phyloP scores from a whole-genome alignment of 805 yeast species.

The Metschnikowia aberdeeniae region DNA sequence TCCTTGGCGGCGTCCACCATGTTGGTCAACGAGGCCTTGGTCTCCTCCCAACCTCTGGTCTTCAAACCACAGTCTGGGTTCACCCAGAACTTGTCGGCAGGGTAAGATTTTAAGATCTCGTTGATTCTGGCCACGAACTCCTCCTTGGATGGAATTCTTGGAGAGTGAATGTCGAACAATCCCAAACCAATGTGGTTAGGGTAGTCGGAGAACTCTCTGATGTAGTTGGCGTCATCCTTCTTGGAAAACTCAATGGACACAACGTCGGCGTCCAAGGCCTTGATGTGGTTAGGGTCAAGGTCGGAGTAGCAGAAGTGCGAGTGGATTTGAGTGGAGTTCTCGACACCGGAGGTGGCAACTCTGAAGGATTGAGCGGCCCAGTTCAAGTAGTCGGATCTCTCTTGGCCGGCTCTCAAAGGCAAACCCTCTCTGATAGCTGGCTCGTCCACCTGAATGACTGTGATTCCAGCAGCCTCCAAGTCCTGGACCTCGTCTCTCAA shows the following conservation, averaged over 20 bases:
- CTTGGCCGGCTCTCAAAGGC: conserved; percentile 96
- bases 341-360: conserved; percentile 98
- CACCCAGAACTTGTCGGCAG: conserved; percentile 98
- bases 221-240: conserved; percentile 98
- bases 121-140: conserved; percentile 92
- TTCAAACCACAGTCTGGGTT: conserved; percentile 99
- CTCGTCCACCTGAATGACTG: conserved; percentile 98
- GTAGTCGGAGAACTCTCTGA: conserved; percentile 94
- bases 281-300: conserved; percentile 98
- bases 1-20: conserved; percentile 99
- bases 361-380: conserved; percentile 99
- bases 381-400: conserved; percentile 91
- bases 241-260: conserved; percentile 99
- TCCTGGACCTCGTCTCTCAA: conserved; percentile 98
- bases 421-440: conserved; percentile 99
- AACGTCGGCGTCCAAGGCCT: conserved; percentile 99
- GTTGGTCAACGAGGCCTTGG: conserved; percentile 89
- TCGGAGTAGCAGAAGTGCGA: conserved; percentile 99
- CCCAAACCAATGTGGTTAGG: conserved; percentile 99
- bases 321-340: conserved; percentile 94
- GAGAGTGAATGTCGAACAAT: conserved; percentile 98
- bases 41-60: conserved; percentile 99
- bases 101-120: conserved; percentile 94
- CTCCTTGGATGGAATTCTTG: conserved; percentile 97
- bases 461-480: conserved; percentile 97